A percentile compares a stretch with the other conserved stretches of the same genome.
Evolutionary conservation across 768 basidiomycete genomes (phyloP).

Genomic region (Pulveroboletus sp.): DNA sequence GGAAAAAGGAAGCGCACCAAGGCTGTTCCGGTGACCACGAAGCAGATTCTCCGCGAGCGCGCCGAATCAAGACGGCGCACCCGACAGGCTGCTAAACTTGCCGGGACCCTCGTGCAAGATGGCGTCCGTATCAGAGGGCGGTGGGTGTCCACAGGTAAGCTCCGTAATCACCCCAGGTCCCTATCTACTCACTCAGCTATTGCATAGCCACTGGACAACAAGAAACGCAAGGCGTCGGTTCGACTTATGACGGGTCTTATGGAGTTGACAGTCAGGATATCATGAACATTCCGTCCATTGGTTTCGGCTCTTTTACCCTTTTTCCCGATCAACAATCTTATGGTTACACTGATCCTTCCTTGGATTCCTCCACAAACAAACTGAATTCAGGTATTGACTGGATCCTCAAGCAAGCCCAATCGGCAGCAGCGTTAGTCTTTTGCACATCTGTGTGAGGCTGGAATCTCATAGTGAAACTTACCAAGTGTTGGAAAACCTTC

Average conservation of each 20-base stretch:
- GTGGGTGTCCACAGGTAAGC: slow-evolving; percentile 53
- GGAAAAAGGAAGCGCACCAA: slow-evolving; percentile 35
- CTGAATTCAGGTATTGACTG: slow-evolving; percentile 49
- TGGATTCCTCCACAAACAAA: slow-evolving; percentile 49
- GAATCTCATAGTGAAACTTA: slow-evolving; percentile 3
- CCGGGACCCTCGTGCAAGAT: slow-evolving; percentile 30
- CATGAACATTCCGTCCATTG: slow-evolving; percentile 49
- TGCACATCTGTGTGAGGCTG: not conserved
- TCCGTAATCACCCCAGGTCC: not conserved
- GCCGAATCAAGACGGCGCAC: slow-evolving; percentile 44
- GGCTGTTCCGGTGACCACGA: slow-evolving; percentile 42
- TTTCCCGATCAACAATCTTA: slow-evolving; percentile 68
- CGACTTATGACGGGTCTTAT: slow-evolving; percentile 56
- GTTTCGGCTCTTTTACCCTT: slow-evolving; percentile 55
- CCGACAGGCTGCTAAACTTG: slow-evolving; percentile 32
- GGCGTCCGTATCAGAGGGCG: slow-evolving; percentile 54
- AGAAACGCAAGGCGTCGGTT: slow-evolving; percentile 38
- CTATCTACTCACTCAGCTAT: slow-evolving; percentile 2
- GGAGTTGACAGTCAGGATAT: slow-evolving; percentile 70
- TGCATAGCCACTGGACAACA: slow-evolving; percentile 45
- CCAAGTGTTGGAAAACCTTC: slow-evolving; percentile 53
- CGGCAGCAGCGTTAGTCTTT: slow-evolving; percentile 39
- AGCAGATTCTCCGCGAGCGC: slow-evolving; percentile 44
- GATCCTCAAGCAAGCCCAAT: slow-evolving; percentile 47
- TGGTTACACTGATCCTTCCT: slow-evolving; percentile 42